Percentiles rank a stretch among this genome's conserved stretches.
phyloP scores from a whole-genome alignment of 306 rosid species.

The Citrullus colocynthis region DNA sequence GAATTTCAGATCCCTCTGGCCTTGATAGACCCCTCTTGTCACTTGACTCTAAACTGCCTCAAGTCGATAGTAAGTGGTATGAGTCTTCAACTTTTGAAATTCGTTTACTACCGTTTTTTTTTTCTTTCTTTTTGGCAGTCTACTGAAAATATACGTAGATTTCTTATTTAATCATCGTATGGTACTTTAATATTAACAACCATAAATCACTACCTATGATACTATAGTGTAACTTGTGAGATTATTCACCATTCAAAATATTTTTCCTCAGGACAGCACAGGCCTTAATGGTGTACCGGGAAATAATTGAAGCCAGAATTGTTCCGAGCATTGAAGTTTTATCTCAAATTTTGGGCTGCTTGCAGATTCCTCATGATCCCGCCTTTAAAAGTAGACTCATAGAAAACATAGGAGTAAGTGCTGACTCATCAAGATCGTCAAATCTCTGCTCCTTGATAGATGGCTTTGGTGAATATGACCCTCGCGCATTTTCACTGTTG shows the following conservation, averaged over 20 bases:
- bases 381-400: constrained; percentile 49
- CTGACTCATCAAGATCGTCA: constrained; percentile 35
- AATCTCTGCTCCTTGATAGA: constrained; percentile 64
- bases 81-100: constrained; percentile 14
- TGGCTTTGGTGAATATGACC: constrained; percentile 93
- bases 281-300: constrained; percentile 80
- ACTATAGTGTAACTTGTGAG: not conserved
- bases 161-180: not conserved
- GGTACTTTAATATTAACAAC: not conserved
- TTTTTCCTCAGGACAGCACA: constrained; percentile 54
- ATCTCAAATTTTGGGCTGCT: constrained; percentile 85
- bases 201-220: not conserved
- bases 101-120: constrained; percentile 12
- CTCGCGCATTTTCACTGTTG: constrained; percentile 74
- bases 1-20: constrained; percentile 54
- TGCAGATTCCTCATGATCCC: constrained; percentile 54
- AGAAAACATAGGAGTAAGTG: constrained; percentile 56
- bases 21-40: constrained; percentile 61
- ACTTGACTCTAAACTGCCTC: constrained; percentile 36
- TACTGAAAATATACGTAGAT: not conserved
- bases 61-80: constrained; percentile 67
- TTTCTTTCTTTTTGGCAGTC: not conserved
- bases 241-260: constrained; percentile 10
- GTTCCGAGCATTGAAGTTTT: constrained; percentile 55
- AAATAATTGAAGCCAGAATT: constrained; percentile 51